Conservation (phyloP, 1,284 basidiomycete species). For the Ceratobasidium sp. region DNA sequence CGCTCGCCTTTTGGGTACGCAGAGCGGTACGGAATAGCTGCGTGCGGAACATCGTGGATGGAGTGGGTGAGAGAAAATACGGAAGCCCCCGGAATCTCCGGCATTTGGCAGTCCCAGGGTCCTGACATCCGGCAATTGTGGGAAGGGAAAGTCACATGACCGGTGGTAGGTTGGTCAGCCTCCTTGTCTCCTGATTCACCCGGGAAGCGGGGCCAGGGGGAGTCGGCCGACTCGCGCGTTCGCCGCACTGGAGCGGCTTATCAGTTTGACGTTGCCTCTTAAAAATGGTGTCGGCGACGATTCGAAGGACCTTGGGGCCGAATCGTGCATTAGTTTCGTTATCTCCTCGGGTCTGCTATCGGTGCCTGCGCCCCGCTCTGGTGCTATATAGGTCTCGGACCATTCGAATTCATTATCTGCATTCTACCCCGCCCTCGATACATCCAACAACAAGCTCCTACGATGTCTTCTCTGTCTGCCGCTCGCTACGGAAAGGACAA, state of each 20-base stretch:
- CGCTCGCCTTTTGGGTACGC: slow-evolving; percentile 23
- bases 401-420: background rate
- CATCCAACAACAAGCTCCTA: background rate
- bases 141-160: slow-evolving; percentile 1
- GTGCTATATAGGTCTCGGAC: slow-evolving; percentile 3
- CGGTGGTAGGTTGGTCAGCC: slow-evolving; percentile 1
- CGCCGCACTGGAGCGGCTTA: slow-evolving; percentile 18
- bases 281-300: slow-evolving; percentile 20
- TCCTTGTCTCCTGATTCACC: background rate
- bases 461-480: slow-evolving; percentile 54
- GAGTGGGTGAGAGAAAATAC: slow-evolving; percentile 41
- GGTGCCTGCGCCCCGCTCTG: background rate
- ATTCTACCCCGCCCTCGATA: background rate
- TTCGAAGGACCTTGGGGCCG: background rate
- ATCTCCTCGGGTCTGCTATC: slow-evolving; percentile 27
- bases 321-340: background rate
- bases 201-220: background rate
- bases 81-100: slow-evolving; percentile 27
- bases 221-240: slow-evolving; percentile 22
- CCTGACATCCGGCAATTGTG: slow-evolving; percentile 16
- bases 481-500: slow-evolving; percentile 89
- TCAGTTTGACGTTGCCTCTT: background rate
- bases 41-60: slow-evolving; percentile 33
- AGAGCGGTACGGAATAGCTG: slow-evolving; percentile 35
- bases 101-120: slow-evolving; percentile 25